Base-by-base conservation (phyloP, 768 basidiomycete genomes). In the Termitomyces sp. region DNA sequence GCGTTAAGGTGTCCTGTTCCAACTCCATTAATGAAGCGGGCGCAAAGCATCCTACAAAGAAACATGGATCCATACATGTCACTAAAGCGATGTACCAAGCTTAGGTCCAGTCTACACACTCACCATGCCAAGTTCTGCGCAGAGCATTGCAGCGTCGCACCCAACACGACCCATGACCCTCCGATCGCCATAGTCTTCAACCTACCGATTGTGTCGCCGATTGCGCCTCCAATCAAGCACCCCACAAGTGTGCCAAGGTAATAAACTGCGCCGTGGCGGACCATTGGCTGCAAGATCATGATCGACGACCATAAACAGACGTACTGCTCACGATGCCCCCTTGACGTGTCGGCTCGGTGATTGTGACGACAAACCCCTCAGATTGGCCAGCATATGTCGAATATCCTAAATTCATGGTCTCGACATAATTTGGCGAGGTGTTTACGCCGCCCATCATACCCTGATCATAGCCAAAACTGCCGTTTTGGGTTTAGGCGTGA, bases 371-470 rank as follows among this genome's bases (percentile, higher is more conserved):
- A 55, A 68, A 76, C 14, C 75, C 75, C 60, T 77, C 70, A 4
- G 70, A 70, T 30, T 70, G 61, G 21, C 73, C 74, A 59, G 68
- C 62, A 53, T 74, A 74, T 62, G 68, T 72, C 0, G 74, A 73
- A 42, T 60, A 72, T 19, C 74, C 75, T 10, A 76, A 53, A 14
- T 65, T 65, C 74, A 77, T 76, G 11, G 67, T 69, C 44, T 65
- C 62, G 44, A 75, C 74, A 55, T 76, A 77, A 56, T 76, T 69
- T 43, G 75, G 74, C 14, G 74, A 69, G 14, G 73, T 74, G 56
- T 77, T 77, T n/a, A 77, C 74, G 35, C 75, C 74, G 30, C 73
- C 72, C 75, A 77, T 77, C 71, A 76, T 74, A 21, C 75, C 75
- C 64, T 77, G 75, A 60, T 76, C 75, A 68, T 77, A 77, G 22